Base-by-base conservation (phyloP, 176 grass and related monocot genomes). In the Aechmea fasciata region DNA sequence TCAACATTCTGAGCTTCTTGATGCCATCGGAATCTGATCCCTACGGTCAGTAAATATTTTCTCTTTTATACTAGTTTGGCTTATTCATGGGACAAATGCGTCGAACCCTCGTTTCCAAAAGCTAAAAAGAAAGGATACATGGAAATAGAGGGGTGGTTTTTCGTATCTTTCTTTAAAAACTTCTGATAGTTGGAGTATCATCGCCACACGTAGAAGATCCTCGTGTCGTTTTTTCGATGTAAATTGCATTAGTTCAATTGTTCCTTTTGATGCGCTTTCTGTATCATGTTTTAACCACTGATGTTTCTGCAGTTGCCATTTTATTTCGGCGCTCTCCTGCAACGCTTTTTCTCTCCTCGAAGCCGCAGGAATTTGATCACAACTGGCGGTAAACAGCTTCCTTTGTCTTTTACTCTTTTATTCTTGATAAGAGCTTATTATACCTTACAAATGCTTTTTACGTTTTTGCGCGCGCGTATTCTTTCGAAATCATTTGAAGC, bases 1-100 rank as follows among this genome's bases (percentile, higher is more conserved):
- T 0, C 88, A 97, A 49, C 94, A 97, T 61, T 90, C 86, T 11
- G 94, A 97, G 78, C 86, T 97, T 51, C 93, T 97, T 69, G 89
- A 97, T 15, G 94, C 94, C 20, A 81, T 97, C 65, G 89, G 94
- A 20, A 97, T 97, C 72, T 72, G 69, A 83, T 62, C 51, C 9
- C 52, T 9, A 41, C 10, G 53, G 74, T 69, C 8, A 59, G 65
- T 11, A 70, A 20, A 52, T 48, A 14, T 2, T 66, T 66, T 47
- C 64, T 48, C 8, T 15, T 48, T n/a, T 66, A 41, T 66, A 8
- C 20, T 18, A 4, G 19, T 59, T 59, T 59, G 19, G 1, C 19
- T 59, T 59, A 59, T 41, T 41, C 33, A 41, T 41, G 33, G 33
- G 33, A 41, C 33, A 41, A 41, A 41, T 41, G 33, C 33, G 7